phyloP scores from a whole-genome alignment of 2,329 filamentous ascomycete species.

The Phaeomoniella chlamydospora region DNA sequence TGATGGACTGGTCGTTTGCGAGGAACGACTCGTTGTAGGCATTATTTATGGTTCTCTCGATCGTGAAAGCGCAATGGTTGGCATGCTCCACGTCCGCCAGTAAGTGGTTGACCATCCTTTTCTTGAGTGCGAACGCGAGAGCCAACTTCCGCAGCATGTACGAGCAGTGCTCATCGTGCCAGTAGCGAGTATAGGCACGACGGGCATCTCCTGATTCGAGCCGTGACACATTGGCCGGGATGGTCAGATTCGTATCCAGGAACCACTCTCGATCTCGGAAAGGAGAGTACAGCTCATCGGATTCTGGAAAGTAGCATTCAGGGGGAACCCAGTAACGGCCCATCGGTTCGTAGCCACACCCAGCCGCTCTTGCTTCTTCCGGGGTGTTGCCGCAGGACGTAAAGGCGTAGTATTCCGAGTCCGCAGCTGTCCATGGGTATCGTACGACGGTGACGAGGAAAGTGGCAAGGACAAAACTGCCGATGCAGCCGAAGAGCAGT shows the following conservation, averaged over 20 bases:
- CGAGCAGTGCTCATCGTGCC: constrained; percentile 1
- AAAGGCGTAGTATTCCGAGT: too few species aligned
- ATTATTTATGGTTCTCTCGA: background rate
- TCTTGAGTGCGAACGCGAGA: background rate
- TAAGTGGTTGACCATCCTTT: background rate
- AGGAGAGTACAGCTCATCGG: background rate
- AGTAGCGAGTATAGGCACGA: background rate
- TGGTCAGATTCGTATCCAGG: background rate
- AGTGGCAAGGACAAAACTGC: too few species aligned
- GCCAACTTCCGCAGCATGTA: constrained; percentile 1
- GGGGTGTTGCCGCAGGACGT: background rate
- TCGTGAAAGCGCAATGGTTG: background rate
- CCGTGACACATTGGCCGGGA: background rate
- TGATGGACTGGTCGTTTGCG: background rate
- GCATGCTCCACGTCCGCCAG: background rate
- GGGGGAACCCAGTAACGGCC: background rate
- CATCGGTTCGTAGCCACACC: constrained; percentile 1
- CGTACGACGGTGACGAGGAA: too few species aligned
- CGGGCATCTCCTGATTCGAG: background rate
- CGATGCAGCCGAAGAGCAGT: too few species aligned
- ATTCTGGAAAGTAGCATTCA: background rate
- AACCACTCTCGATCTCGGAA: constrained; percentile 1
- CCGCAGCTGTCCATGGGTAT: too few species aligned
- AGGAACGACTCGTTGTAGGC: background rate
- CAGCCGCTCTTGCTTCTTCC: background rate